Evolutionary conservation across 2,329 filamentous ascomycete genomes (phyloP), one percentile per base, ranked within the genome.

Genomic region (Ophiostoma novo-ulmi): DNA sequence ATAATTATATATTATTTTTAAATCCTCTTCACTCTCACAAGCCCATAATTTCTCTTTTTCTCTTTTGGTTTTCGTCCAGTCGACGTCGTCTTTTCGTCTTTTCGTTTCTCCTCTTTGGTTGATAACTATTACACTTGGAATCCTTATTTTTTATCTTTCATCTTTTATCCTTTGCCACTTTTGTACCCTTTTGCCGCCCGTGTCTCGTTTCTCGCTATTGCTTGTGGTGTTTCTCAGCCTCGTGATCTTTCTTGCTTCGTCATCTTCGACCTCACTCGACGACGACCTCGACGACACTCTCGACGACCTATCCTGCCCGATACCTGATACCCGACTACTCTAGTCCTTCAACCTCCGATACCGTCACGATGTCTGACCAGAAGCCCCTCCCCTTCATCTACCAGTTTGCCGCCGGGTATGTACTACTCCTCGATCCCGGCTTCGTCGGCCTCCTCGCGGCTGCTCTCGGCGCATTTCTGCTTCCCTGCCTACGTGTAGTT

Each of bases 341-440:
- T 44, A 14, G 14, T 55, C 14, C 26, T 26, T 65, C 44, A n/a
- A 31, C 31, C 26, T n/a, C 44, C 66, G 38, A 52, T 41, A 20
- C 73, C 75, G 77, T 78, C 82, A 84, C 77, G 76, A 91, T 91
- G 89, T 84, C 88, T 74, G 78, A 84, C 11, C 64, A 35, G 69
- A 91, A 93, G 83, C 92, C 94, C 72, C 88, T 97, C 76, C 93
- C 93, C 72, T 97, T 97, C 82, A 81, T 88, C 76, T 97, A 97
- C 88, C 94, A 97, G 84, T 97, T 98, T 85, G 91, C 89, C 80
- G 94, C 94, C 78, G 94, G 94, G 87, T 75, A 83, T 74, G 75
- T 75, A 38, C 13, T 31, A 1, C 31, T 22, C 31, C 26, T 65
- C 31, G 20, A 11, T 67, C 48, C 39, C 17, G 26, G 22, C 35